Evolutionary conservation across 1,139 yeast species (phyloP).

Genomic region (Suhomyces bokatorum): DNA sequence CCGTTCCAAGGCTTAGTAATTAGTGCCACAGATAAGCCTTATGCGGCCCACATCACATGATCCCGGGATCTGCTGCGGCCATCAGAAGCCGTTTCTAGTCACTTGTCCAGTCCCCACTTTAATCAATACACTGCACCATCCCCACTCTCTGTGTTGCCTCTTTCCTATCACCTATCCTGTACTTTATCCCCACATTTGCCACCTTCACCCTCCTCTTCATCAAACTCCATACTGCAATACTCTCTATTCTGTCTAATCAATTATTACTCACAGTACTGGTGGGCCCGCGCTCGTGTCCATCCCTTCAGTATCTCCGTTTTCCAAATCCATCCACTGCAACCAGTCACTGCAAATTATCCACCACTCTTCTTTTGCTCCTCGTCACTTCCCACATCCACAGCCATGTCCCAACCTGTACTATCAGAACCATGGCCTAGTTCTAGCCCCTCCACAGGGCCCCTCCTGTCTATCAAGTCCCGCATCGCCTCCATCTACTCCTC

Average conservation of each 20-base stretch:
- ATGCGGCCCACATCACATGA: background rate
- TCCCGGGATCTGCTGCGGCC: too few species aligned
- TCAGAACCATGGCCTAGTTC: constrained; percentile 4
- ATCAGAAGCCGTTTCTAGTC: too few species aligned
- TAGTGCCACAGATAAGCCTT: background rate
- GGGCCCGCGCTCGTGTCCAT: constrained; percentile 2
- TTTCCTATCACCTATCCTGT: too few species aligned
- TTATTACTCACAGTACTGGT: too few species aligned
- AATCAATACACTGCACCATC: too few species aligned
- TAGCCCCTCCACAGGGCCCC: background rate
- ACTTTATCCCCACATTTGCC: too few species aligned
- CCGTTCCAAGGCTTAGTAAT: too few species aligned
- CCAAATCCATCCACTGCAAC: background rate
- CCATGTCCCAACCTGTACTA: constrained; percentile 6
- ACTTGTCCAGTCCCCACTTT: too few species aligned
- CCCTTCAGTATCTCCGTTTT: constrained; percentile 5
- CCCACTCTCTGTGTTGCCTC: too few species aligned
- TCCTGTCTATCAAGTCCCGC: background rate
- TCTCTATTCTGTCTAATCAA: too few species aligned
- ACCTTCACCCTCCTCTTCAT: too few species aligned
- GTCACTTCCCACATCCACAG: background rate
- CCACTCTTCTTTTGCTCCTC: background rate
- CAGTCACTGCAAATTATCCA: background rate
- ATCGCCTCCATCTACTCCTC: constrained; percentile 6
- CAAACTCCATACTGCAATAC: too few species aligned